Evolutionary conservation across 164 flowering plant genomes (phyloP), one percentile per base, ranked within the genome.

Genomic region (Houttuynia cordata): DNA sequence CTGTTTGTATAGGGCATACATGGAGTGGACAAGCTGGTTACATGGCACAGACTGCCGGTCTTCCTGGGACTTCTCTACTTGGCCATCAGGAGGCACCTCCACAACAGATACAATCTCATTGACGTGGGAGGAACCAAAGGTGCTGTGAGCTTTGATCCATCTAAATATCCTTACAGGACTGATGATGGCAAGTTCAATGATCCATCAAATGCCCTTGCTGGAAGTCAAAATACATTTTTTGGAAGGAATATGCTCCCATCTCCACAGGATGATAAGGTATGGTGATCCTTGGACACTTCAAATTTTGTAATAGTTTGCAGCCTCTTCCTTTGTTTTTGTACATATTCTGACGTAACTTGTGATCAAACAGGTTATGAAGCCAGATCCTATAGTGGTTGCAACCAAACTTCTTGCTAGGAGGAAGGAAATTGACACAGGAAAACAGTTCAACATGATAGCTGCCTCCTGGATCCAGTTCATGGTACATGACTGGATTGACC

Each of bases 401-500:
- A 70, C 75, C 7, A 79, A 76, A 59, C 75, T 79, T 13, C 63
- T 79, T 22, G 72, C 71, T 4, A 56, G 82, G 53, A 74, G 19
- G 49, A 70, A 65, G 39, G 30, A 67, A 34, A 70, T 61, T 21
- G 82, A 74, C 53, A 72, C 75, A 0, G 78, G 80, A 34, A 72
- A 72, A 60, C 82, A 79, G 51, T 76, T 79, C 65, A 79, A 79
- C 70, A 57, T 79, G 72, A 76, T 79, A 3, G 82, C 82, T 1
- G 70, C 73, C 18, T 68, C 80, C 3, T 79, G 82, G 82, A 72
- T 79, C 21, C 82, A 79, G 57, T 76, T 79, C 67, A 79, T 79
- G 82, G 59, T 79, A 8, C 80, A 79, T 60, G 82, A 79, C 49
- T 79, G 82, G 82, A 61, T 74, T 25, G 82, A 76, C 53, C 82